Evolutionary conservation across 768 basidiomycete species (phyloP).

Genomic region (Podaxis pistillaris): DNA sequence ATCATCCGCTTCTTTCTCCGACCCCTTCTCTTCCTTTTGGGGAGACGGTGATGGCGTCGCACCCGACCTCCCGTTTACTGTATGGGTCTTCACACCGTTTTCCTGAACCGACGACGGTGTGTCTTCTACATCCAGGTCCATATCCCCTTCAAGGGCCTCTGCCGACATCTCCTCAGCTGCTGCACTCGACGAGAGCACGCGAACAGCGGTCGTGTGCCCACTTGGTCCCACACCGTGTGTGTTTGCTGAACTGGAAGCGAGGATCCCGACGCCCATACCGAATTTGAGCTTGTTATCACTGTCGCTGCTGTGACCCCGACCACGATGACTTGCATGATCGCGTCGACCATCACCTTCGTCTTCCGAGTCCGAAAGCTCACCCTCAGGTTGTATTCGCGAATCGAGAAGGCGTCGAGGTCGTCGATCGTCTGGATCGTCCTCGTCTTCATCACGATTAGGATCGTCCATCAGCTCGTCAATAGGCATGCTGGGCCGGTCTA

Average conservation of each 20-base stretch:
- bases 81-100: not conserved
- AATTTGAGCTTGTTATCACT: slow-evolving; percentile 53
- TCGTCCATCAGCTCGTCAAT: slow-evolving; percentile 87
- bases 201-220: slow-evolving; percentile 56
- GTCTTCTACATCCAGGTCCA: slow-evolving; percentile 41
- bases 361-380: slow-evolving; percentile 94
- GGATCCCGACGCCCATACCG: slow-evolving; percentile 68
- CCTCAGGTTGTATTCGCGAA: slow-evolving; percentile 76
- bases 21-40: slow-evolving; percentile 5
- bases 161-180: slow-evolving; percentile 10
- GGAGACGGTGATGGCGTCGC: not conserved
- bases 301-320: slow-evolving; percentile 48
- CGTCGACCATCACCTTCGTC: slow-evolving; percentile 91
- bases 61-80: not conserved
- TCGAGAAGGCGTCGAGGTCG: slow-evolving; percentile 79
- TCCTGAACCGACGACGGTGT: slow-evolving; percentile 4
- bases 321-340: slow-evolving; percentile 60
- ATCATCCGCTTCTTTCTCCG: not conserved
- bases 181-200: slow-evolving; percentile 32
- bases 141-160: slow-evolving; percentile 5
- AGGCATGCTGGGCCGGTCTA: slow-evolving; percentile 82
- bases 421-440: slow-evolving; percentile 73
- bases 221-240: slow-evolving; percentile 79
- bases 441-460: slow-evolving; percentile 78
- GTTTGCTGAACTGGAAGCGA: slow-evolving; percentile 57